These are phyloP conservation scores for Cladosporium austrohemisphaericum DNA, from an alignment of 2,329 filamentous ascomycete genomes.

Conservation along the genomic window DNA sequence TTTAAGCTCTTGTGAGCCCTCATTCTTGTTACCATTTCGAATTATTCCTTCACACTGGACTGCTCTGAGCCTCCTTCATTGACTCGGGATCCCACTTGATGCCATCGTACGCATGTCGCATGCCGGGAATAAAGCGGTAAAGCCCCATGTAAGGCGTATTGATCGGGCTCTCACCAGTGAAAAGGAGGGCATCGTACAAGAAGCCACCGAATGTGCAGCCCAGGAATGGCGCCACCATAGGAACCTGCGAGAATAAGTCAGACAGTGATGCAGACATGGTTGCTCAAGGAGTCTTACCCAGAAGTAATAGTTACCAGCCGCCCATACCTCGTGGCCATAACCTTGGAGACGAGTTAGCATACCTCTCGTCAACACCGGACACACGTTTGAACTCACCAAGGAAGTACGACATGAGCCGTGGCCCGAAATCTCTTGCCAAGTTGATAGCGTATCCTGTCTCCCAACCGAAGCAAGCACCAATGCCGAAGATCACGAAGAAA, in stretches of 20 bases:
- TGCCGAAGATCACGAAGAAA: constrained; percentile 70
- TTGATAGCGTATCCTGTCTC: constrained; percentile 76
- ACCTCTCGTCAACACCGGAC: neutral
- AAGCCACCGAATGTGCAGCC: constrained; percentile 63
- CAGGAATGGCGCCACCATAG: constrained; percentile 67
- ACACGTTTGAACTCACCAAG: neutral
- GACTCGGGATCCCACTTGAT: constrained; percentile 24
- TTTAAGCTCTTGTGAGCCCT: too few species aligned
- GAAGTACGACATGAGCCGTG: constrained; percentile 45
- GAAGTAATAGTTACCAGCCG: constrained; percentile 66
- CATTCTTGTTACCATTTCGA: too few species aligned
- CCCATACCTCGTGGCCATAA: constrained; percentile 65
- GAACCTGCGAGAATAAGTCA: constrained; percentile 38
- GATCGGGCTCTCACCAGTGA: constrained; percentile 65
- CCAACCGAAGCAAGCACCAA: constrained; percentile 71
- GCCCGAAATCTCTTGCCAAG: constrained; percentile 67
- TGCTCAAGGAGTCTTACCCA: constrained; percentile 44
- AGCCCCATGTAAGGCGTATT: constrained; percentile 65
- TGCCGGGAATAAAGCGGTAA: constrained; percentile 39
- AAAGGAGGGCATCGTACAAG: constrained; percentile 65
- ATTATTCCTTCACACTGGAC: neutral
- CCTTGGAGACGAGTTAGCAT: constrained; percentile 43
- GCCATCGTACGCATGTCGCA: constrained; percentile 26
- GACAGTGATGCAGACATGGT: neutral
- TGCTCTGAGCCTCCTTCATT: constrained; percentile 17